phyloP scores from a whole-genome alignment of 345 rosid species.

The Melaleuca quinquenervia region DNA sequence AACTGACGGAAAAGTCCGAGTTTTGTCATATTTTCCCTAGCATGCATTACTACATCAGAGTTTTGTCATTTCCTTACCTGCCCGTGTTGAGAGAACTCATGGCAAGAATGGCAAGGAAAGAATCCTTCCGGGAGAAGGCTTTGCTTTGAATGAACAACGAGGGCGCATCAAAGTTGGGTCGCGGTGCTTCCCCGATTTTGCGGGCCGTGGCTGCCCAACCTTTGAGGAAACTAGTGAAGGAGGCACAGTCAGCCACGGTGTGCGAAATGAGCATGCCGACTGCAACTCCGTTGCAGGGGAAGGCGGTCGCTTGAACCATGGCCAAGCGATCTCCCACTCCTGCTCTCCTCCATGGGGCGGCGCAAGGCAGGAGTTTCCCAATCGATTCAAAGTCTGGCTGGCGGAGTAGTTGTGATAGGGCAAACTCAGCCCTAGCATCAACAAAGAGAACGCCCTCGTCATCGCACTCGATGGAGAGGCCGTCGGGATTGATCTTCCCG shows the following conservation, averaged over 20 bases:
- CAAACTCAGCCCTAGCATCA: conserved; percentile 9
- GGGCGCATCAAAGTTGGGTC: background rate
- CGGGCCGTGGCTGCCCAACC: background rate
- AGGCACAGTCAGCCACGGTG: background rate
- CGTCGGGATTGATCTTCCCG: conserved; percentile 12
- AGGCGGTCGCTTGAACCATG: background rate
- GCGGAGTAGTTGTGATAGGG: background rate
- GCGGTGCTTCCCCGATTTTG: background rate
- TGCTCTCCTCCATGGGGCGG: background rate
- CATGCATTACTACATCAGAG: background rate
- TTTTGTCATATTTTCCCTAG: background rate
- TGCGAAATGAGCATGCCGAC: background rate
- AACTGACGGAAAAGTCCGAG: background rate
- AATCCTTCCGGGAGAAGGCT: background rate
- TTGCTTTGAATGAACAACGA: background rate
- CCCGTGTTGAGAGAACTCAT: background rate
- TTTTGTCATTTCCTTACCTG: background rate
- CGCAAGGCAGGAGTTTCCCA: background rate
- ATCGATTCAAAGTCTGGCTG: background rate
- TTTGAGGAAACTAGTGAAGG: background rate
- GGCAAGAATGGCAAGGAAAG: background rate
- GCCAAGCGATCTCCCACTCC: background rate
- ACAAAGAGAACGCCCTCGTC: conserved; percentile 10
- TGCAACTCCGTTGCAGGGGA: background rate
- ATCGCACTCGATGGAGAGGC: conserved; percentile 14